phyloP scores from a whole-genome alignment of 129 eudicot genomes.

The Solidago caesia region DNA sequence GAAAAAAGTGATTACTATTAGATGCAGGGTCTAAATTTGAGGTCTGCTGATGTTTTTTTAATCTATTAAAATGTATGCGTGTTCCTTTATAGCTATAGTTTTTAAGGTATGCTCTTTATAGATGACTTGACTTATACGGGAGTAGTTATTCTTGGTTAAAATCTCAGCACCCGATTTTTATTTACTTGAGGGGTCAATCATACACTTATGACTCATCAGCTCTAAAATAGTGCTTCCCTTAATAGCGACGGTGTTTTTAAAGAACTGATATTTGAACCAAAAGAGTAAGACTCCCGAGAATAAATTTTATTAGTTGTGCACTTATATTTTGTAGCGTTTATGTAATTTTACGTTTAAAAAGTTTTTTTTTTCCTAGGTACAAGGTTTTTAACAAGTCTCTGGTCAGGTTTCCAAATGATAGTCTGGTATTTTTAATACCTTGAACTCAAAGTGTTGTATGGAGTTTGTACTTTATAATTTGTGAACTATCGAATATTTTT shows the following conservation, averaged over 20 bases:
- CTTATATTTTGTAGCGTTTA: background rate
- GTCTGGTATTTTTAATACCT: conserved; percentile 57
- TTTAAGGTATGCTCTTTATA: background rate
- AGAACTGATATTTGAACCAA: conserved; percentile 91
- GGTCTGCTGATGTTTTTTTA: background rate
- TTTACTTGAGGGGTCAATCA: too few relatives aligned
- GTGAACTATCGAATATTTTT: background rate
- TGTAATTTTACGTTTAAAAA: background rate
- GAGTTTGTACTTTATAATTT: background rate
- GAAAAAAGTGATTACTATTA: too few relatives aligned
- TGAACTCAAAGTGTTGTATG: background rate
- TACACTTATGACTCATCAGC: background rate
- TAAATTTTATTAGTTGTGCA: background rate
- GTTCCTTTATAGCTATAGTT: background rate
- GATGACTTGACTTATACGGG: background rate
- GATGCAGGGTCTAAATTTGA: too few relatives aligned
- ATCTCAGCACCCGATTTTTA: background rate
- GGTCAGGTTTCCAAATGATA: conserved; percentile 69
- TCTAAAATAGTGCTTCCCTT: background rate
- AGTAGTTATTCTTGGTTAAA: background rate
- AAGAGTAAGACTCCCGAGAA: conserved; percentile 54
- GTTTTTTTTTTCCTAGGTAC: conserved; percentile 52
- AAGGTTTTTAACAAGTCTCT: conserved; percentile 86
- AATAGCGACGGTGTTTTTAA: conserved; percentile 62
- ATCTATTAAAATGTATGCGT: background rate